Percentiles rank a stretch among this genome's conserved stretches.
Conservation (phyloP, 1,284 basidiomycete species). For the Malassezia vespertilionis region DNA sequence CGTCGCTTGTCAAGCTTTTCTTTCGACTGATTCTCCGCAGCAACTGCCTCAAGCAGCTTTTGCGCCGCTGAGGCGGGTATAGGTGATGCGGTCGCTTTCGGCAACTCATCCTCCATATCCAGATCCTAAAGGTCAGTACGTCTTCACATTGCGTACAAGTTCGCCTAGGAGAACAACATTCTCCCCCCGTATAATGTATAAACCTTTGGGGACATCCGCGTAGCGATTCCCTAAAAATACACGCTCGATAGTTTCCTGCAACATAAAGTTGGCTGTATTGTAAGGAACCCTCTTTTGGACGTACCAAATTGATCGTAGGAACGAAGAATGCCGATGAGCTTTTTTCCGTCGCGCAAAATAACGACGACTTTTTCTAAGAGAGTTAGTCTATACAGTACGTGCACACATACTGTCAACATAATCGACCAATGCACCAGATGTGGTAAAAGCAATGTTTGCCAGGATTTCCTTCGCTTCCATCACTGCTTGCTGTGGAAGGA, state of each 20-base stretch:
- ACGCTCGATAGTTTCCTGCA: constrained; percentile 56
- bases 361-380: constrained; percentile 79
- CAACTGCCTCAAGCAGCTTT: constrained; percentile 27
- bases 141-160: constrained; percentile 59
- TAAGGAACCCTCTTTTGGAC: too few relatives aligned
- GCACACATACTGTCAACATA: constrained; percentile 36
- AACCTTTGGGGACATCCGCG: constrained; percentile 71
- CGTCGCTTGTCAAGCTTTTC: constrained; percentile 33
- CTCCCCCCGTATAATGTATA: constrained; percentile 91
- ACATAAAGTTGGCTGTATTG: constrained; percentile 73
- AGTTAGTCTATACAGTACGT: neutral
- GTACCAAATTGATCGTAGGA: constrained; percentile 98
- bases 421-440: constrained; percentile 44
- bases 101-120: constrained; percentile 41
- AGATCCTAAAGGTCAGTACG: constrained; percentile 25
- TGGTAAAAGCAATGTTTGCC: constrained; percentile 45
- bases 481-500: too few relatives aligned
- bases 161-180: constrained; percentile 95
- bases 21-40: constrained; percentile 31
- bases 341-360: constrained; percentile 85
- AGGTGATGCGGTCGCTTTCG: constrained; percentile 30
- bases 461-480: constrained; percentile 43
- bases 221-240: constrained; percentile 58
- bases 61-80: constrained; percentile 31
- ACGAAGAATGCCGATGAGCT: constrained; percentile 84